These are phyloP conservation scores for Didymella pomorum DNA, from an alignment of 2,329 filamentous ascomycete species.

Conservation along the genomic window DNA sequence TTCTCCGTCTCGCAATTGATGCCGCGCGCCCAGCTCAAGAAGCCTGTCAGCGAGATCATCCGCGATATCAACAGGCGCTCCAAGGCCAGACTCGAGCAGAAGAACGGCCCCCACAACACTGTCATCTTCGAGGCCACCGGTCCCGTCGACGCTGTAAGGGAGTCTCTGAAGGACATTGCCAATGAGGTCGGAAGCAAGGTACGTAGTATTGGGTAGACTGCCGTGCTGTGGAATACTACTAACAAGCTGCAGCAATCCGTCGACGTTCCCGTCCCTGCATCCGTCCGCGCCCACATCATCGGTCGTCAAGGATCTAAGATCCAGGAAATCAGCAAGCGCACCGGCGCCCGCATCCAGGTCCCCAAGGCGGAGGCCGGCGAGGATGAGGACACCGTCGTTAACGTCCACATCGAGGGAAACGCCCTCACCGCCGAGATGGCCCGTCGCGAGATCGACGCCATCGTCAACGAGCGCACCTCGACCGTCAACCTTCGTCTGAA, in stretches of 20 bases:
- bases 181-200: constrained; percentile 88
- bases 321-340: constrained; percentile 86
- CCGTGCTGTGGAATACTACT: constrained; percentile 5
- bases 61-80: constrained; percentile 93
- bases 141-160: constrained; percentile 81
- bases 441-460: constrained; percentile 81
- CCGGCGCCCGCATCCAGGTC: constrained; percentile 88
- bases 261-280: constrained; percentile 81
- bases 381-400: constrained; percentile 77
- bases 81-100: constrained; percentile 83
- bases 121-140: constrained; percentile 87
- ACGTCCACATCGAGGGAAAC: constrained; percentile 91
- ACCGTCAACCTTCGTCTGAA: constrained; percentile 83
- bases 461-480: constrained; percentile 84
- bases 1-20: constrained; percentile 80
- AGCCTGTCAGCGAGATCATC: constrained; percentile 82
- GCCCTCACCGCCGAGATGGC: constrained; percentile 86
- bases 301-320: constrained; percentile 90
- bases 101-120: constrained; percentile 73
- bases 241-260: constrained; percentile 64
- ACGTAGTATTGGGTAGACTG: constrained; percentile 36
- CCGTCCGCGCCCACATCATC: constrained; percentile 88
- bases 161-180: constrained; percentile 88
- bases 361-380: constrained; percentile 85
- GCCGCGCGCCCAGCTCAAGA: constrained; percentile 79